Evolutionary conservation across 371 early-diverging fungal genomes (phyloP), one percentile per base, ranked within the genome.

Genomic region (Syncephalastrum contaminatum): DNA sequence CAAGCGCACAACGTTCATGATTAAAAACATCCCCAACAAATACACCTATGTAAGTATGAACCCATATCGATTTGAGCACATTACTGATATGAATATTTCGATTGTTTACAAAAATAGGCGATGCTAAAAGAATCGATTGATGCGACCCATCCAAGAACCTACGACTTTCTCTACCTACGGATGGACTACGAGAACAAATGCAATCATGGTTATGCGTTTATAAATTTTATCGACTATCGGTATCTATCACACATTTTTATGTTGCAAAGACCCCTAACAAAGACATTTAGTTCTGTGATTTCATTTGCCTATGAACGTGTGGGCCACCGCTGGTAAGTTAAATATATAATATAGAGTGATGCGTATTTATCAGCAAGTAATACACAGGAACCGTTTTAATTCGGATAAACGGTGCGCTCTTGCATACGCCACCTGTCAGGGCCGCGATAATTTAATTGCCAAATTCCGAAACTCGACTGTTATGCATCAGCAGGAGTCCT

Each of bases 1-100:
- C 57, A 73, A 43, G 21, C 75, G 94, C 16, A 93, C 91, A 0
- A 92, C 96, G 0, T 89, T 89, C 63, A 96, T 96, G 96, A 88
- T 96, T 42, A 84, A 90, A 56, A 93, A 95, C 59, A 92, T 96
- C 52, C 96, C 96, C 18, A 95, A 95, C 78, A 91, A 92, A 69
- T 91, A 89, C 62, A 88, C 90, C 12, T 86, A 87, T 66, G 79
- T 74, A 66, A 66, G 51, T 47, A 19, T 2, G n/a, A 18, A n/a
- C 50, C 13, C 4, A 41, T 25, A 15, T 43, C 27, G 27, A 18
- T 16, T 14, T n/a, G 24, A n/a, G 14, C 15, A 19, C 24, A 13
- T 19, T 43, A 30, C 1, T 50, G 20, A 6, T 22, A 25, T 7
- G 18, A 14, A 8, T 14, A 10, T 14, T 49, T 7, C 48, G n/a